Percentiles rank a stretch among this genome's conserved stretches.
These are phyloP conservation scores for Hypoxylon lienhwacheense DNA, from an alignment of 495 filamentous ascomycete species.

Conservation along the genomic window DNA sequence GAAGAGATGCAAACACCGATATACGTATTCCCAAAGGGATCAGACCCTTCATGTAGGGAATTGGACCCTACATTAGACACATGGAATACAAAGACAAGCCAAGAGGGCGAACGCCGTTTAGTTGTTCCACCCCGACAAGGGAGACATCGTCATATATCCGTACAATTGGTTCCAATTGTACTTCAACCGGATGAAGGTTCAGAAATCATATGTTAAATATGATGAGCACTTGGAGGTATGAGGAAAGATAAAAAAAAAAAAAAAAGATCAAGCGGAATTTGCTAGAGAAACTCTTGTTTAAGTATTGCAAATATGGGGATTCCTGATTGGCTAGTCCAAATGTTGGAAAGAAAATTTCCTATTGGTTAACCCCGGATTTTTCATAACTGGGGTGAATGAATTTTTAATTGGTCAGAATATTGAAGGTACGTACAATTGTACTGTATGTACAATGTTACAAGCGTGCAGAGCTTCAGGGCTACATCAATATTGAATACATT, in stretches of 20 bases:
- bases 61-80: slow-evolving; percentile 1
- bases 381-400: background rate
- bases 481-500: too few species aligned
- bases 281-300: background rate
- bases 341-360: slow-evolving; percentile 3
- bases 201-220: background rate
- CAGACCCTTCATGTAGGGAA: slow-evolving; percentile 7
- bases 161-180: background rate
- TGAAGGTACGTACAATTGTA: too few species aligned
- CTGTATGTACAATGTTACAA: too few species aligned
- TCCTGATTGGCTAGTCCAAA: background rate
- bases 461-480: too few species aligned
- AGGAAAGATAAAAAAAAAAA: background rate
- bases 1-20: slow-evolving; percentile 3
- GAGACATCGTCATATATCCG: too few species aligned
- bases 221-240: slow-evolving; percentile 1
- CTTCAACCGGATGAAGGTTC: background rate
- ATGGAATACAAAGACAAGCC: slow-evolving; percentile 21
- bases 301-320: background rate
- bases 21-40: background rate
- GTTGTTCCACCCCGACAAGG: too few species aligned
- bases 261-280: background rate
- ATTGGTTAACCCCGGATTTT: slow-evolving; percentile 15
- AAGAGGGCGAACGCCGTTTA: too few species aligned
- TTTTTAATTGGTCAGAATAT: too few species aligned